phyloP scores from a whole-genome alignment of 129 eudicot species.

The Solidago caesia region DNA sequence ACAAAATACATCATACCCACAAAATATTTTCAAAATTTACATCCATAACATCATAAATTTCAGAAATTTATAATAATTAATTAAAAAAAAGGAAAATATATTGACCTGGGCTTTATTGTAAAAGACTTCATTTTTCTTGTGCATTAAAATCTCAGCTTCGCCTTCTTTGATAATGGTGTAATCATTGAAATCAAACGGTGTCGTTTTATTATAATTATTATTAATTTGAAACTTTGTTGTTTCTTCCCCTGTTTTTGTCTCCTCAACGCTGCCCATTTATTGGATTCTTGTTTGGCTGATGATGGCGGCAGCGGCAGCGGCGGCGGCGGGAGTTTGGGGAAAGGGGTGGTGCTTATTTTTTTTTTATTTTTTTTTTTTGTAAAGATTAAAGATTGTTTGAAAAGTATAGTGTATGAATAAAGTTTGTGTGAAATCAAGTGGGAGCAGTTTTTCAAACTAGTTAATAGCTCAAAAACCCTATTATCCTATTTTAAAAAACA shows the following conservation, averaged over 20 bases:
- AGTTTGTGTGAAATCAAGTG: neutral
- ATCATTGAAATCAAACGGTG: conserved; percentile 61
- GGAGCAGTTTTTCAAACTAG: no score
- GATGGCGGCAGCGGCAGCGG: conserved; percentile 28
- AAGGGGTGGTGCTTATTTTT: conserved; percentile 1
- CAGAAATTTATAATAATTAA: neutral
- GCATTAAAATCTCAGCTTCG: conserved; percentile 98
- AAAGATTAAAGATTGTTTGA: conserved; percentile 7
- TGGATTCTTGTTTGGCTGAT: conserved; percentile 6
- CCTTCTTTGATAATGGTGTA: conserved; percentile 78
- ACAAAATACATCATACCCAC: conserved; percentile 12
- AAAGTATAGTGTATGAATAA: no score
- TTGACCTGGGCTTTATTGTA: conserved; percentile 88
- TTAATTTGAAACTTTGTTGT: conserved; percentile 28
- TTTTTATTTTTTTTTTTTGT: neutral
- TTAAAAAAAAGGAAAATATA: neutral
- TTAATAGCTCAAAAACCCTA: conserved; percentile 30
- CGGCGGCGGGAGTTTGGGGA: conserved; percentile 11
- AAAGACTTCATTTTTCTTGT: conserved; percentile 79
- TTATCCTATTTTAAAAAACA: neutral
- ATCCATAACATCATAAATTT: neutral
- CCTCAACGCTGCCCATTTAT: conserved; percentile 39
- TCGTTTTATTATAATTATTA: neutral
- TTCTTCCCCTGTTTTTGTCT: conserved; percentile 39
- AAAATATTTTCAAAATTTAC: neutral